Conservation (phyloP, 106 monocot species). For the Gastrodia elata region DNA sequence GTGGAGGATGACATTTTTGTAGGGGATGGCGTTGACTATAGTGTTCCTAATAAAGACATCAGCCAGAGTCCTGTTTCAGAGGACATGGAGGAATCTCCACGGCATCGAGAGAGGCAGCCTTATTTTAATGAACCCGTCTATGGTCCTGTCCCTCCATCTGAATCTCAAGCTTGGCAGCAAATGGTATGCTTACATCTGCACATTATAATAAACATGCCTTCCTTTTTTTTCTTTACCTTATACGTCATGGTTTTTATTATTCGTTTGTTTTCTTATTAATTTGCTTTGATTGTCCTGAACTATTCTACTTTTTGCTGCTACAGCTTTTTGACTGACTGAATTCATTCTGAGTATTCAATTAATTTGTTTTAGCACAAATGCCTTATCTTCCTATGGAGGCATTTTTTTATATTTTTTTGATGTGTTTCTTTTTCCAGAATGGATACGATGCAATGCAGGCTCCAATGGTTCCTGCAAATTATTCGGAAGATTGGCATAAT, state of each 20-base stretch:
- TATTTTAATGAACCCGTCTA: slow-evolving; percentile 90
- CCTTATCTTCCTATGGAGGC: background rate
- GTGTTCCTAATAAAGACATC: slow-evolving; percentile 60
- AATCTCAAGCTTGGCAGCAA: slow-evolving; percentile 67
- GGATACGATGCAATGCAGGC: slow-evolving; percentile 78
- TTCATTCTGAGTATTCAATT: background rate
- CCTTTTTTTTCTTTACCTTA: background rate
- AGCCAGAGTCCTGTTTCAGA: slow-evolving; percentile 67
- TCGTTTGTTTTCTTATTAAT: background rate
- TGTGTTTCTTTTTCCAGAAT: slow-evolving; percentile 36
- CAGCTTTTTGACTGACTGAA: background rate
- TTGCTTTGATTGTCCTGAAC: background rate
- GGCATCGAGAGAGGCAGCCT: slow-evolving; percentile 43
- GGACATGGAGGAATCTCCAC: slow-evolving; percentile 85
- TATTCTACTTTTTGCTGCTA: background rate
- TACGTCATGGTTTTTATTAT: background rate
- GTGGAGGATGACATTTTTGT: slow-evolving; percentile 88
- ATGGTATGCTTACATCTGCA: slow-evolving; percentile 35
- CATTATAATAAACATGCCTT: background rate
- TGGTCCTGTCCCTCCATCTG: slow-evolving; percentile 88
- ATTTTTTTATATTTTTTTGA: background rate
- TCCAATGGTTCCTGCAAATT: slow-evolving; percentile 63
- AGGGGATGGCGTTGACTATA: slow-evolving; percentile 70
- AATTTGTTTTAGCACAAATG: background rate
- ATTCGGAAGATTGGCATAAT: slow-evolving; percentile 77